phyloP scores from a whole-genome alignment of 2,329 filamentous ascomycete species.

The Sporothrix sp. region DNA sequence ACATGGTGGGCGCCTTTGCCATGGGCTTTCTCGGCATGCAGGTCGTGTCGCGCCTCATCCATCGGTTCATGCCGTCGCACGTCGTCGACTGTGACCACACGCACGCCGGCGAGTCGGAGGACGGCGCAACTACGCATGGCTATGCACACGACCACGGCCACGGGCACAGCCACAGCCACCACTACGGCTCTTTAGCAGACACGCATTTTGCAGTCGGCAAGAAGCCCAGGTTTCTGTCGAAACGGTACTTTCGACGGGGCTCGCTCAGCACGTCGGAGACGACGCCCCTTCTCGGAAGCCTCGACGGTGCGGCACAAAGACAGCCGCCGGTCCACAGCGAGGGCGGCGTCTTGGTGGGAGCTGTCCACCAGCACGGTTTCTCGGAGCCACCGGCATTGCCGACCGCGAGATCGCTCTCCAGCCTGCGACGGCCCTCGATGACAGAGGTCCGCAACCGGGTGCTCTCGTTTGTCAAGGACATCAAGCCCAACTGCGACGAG shows the following conservation, averaged over 20 bases:
- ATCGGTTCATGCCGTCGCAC: conserved; percentile 66
- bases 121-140: conserved; percentile 20
- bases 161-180: conserved; percentile 1
- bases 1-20: conserved; percentile 60
- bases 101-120: conserved; percentile 41
- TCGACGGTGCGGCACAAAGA: conserved; percentile 18
- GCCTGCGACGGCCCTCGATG: conserved; percentile 43
- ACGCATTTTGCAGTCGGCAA: not conserved
- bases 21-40: conserved; percentile 68
- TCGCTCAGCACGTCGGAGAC: conserved; percentile 30
- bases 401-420: conserved; percentile 10
- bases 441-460: conserved; percentile 45
- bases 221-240: conserved; percentile 2
- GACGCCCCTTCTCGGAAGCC: conserved; percentile 36
- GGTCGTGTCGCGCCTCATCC: conserved; percentile 59
- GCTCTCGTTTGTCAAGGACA: conserved; percentile 56
- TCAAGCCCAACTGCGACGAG: conserved; percentile 53
- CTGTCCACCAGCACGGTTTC: too few relatives aligned
- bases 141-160: not conserved
- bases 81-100: conserved; percentile 72
- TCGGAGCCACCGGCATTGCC: conserved; percentile 10
- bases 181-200: not conserved
- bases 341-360: too few relatives aligned
- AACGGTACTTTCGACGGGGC: not conserved
- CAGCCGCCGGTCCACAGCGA: too few relatives aligned